phyloP scores from a whole-genome alignment of 1,284 basidiomycete genomes.

The Leccinum pallidistipes region DNA sequence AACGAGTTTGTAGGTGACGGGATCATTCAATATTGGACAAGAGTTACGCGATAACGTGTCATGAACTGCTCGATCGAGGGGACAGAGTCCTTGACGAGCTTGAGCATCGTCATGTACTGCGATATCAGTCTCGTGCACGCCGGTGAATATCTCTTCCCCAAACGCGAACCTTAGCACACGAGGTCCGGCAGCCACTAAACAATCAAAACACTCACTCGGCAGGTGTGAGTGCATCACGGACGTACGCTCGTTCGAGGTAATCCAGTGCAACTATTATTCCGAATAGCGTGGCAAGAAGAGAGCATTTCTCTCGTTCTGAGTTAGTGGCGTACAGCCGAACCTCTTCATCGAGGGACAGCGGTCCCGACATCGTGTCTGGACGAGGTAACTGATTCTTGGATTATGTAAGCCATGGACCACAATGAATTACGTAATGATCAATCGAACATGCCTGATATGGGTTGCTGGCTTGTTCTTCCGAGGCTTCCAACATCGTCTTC shows the following conservation, averaged over 20 bases:
- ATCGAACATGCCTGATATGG: neutral
- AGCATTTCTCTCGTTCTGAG: slow-evolving; percentile 87
- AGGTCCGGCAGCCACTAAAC: neutral
- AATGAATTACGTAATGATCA: neutral
- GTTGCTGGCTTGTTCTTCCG: neutral
- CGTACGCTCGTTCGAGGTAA: slow-evolving; percentile 94
- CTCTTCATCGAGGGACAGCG: slow-evolving; percentile 82
- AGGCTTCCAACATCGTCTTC: neutral
- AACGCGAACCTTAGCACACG: slow-evolving; percentile 7
- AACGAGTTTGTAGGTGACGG: neutral
- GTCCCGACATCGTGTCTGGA: slow-evolving; percentile 25
- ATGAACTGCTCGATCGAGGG: slow-evolving; percentile 88
- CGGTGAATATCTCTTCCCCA: slow-evolving; percentile 84
- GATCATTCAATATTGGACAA: neutral
- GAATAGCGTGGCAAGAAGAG: slow-evolving; percentile 88
- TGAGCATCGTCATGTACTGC: slow-evolving; percentile 97
- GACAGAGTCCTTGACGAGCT: slow-evolving; percentile 86
- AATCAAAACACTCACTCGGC: slow-evolving; percentile 69
- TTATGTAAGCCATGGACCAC: neutral
- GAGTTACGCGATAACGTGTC: slow-evolving; percentile 75
- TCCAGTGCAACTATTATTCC: slow-evolving; percentile 91
- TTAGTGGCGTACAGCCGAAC: slow-evolving; percentile 88
- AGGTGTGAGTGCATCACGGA: slow-evolving; percentile 88
- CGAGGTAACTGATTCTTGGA: too few species aligned
- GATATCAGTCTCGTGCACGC: slow-evolving; percentile 90